Conservation (phyloP, 2,329 filamentous ascomycete species). For the Microsporum ferrugineum region DNA sequence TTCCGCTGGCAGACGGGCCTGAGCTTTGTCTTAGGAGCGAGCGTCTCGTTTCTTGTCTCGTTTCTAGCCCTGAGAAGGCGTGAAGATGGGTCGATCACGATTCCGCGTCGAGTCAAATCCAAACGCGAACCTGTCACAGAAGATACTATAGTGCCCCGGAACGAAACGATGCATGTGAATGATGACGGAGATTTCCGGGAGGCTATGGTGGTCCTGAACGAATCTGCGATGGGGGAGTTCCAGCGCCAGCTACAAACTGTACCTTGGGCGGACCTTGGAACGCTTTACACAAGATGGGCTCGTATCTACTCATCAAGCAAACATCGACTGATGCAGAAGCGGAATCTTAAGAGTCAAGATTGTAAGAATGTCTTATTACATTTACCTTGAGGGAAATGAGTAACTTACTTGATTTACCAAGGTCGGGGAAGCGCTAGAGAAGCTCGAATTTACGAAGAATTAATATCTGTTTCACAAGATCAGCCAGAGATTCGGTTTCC, state of each 20-base stretch:
- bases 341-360: constrained; percentile 9
- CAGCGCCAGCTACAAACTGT: not conserved
- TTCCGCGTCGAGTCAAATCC: not conserved
- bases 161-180: not conserved
- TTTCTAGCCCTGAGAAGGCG: not conserved
- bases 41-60: not conserved
- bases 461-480: constrained; percentile 1
- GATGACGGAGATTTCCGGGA: constrained; percentile 10
- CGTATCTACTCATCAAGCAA: not conserved
- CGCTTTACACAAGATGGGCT: constrained; percentile 6
- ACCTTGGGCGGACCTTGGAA: constrained; percentile 6
- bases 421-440: constrained; percentile 1
- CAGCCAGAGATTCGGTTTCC: constrained; percentile 6
- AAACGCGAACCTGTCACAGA: not conserved
- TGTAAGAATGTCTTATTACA: not conserved
- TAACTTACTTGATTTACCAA: not conserved
- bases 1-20: constrained; percentile 4
- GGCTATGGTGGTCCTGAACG: constrained; percentile 6
- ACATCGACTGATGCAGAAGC: constrained; percentile 3
- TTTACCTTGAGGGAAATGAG: no score
- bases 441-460: not conserved
- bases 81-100: not conserved
- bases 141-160: not conserved
- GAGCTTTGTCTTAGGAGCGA: constrained; percentile 7
- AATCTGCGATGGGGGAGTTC: constrained; percentile 7